phyloP scores from a whole-genome alignment of 225 moss, liverwort and hornwort species.

The Marchantia polymorpha region DNA sequence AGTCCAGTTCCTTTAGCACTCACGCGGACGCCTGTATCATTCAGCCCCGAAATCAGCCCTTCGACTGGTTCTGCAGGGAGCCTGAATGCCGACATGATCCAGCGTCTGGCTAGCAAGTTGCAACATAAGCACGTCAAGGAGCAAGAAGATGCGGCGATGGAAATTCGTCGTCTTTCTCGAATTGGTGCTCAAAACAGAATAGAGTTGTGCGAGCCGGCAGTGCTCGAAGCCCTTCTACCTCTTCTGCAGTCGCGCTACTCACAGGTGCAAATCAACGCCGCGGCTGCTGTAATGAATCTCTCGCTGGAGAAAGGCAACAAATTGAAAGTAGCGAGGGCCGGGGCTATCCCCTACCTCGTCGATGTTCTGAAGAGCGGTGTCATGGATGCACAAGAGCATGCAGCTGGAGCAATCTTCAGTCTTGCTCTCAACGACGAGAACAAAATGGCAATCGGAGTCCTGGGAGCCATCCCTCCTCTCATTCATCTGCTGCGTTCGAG shows the following conservation, averaged over 20 bases:
- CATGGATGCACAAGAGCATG: constrained; percentile 76
- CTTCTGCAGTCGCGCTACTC: constrained; percentile 59
- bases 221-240: constrained; percentile 61
- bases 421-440: constrained; percentile 88
- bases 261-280: constrained; percentile 67
- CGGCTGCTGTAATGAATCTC: constrained; percentile 83
- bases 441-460: constrained; percentile 87
- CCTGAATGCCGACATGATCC: constrained; percentile 17
- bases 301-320: constrained; percentile 83
- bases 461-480: constrained; percentile 85
- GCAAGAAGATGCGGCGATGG: constrained; percentile 73
- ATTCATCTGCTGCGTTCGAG: constrained; percentile 64
- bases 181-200: constrained; percentile 63
- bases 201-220: constrained; percentile 48
- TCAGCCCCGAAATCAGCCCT: too few relatives aligned
- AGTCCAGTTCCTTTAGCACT: constrained; percentile 51
- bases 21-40: constrained; percentile 34
- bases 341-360: constrained; percentile 69
- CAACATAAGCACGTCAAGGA: constrained; percentile 58
- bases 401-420: constrained; percentile 89
- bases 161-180: constrained; percentile 68
- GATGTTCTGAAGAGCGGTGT: constrained; percentile 67
- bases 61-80: constrained; percentile 37
- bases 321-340: constrained; percentile 77
- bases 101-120: constrained; percentile 45